Evolutionary conservation across 495 filamentous ascomycete genomes (phyloP), one percentile per base, ranked within the genome.

Genomic region (Bacidia rubella): DNA sequence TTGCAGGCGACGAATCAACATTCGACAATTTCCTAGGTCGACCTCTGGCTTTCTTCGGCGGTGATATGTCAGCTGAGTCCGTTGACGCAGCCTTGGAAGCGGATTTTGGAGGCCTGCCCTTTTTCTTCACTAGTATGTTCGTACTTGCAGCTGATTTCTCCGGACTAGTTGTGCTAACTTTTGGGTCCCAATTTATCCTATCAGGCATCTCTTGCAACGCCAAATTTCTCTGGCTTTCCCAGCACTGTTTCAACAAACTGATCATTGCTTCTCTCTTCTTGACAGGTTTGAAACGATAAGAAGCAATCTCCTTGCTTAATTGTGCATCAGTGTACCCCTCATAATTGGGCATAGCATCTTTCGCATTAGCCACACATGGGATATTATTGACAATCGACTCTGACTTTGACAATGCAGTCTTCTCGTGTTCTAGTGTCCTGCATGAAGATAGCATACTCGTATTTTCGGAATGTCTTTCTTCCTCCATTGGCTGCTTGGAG

Each of bases 221-320:
- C 22, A 49, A 53, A 11, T 59, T 57, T 29, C 50, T 61, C 48
- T 73, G 70, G 27, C 71, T 71, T 52, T 75, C 64, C 86, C 87
- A 93, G 61, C 87, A 92, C 59, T 78, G 77, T 49, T 86, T 68
- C 3, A 92, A 67, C 11, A 87, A 61, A 11, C 77, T 68, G 27
- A 92, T 82, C 84, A 86, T 87, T 11, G 77, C 75, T 49, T 76
- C 69, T 17, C 86, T 75, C 49, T 70, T 78, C 60, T 79, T 87
- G 0, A 90, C 68, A 0, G 81, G 68, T 61, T 92, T 93, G 67
- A 92, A 88, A 0, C 82, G 83, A 59, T 80, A 88, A 0, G 71
- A 69, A 2, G 73, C 59, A 35, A 90, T 63, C 56, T 82, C 76
- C 47, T 73, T 77, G 4, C 76, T 68, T 39, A 93, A 66, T 49